Evolutionary conservation across 805 yeast species (phyloP).

Genomic region (Ogataea trehalophila): DNA sequence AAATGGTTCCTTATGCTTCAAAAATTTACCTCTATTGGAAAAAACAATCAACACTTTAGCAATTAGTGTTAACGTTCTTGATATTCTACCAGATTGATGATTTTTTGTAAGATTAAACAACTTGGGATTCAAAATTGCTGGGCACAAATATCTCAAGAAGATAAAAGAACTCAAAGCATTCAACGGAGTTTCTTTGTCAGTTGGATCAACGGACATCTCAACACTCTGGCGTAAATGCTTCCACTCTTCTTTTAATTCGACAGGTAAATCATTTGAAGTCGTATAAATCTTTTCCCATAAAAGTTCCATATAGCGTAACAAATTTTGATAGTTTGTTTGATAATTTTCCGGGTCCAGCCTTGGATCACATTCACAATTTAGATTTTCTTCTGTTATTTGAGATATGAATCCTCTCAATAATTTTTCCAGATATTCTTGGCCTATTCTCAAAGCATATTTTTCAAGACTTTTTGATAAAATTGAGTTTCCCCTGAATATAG

Average conservation of each 20-base stretch:
- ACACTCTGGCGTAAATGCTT: slow-evolving; percentile 58
- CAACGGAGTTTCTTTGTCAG: slow-evolving; percentile 44
- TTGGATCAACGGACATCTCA: slow-evolving; percentile 56
- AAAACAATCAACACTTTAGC: slow-evolving; percentile 77
- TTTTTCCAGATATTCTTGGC: slow-evolving; percentile 71
- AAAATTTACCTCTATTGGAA: slow-evolving; percentile 68
- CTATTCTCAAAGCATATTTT: slow-evolving; percentile 66
- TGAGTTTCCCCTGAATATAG: slow-evolving; percentile 81
- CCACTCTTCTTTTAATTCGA: slow-evolving; percentile 58
- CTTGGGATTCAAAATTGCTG: slow-evolving; percentile 88
- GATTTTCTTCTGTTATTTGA: slow-evolving; percentile 41
- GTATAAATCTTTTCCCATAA: slow-evolving; percentile 63
- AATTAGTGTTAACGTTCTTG: slow-evolving; percentile 73
- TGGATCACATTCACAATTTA: slow-evolving; percentile 82
- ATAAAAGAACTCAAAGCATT: slow-evolving; percentile 81
- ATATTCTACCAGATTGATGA: slow-evolving; percentile 67
- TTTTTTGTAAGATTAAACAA: slow-evolving; percentile 65
- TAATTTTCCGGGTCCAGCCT: slow-evolving; percentile 33
- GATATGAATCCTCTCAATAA: slow-evolving; percentile 68
- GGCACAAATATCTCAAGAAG: slow-evolving; percentile 82
- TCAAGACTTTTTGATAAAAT: slow-evolving; percentile 80
- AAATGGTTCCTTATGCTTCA: slow-evolving; percentile 82
- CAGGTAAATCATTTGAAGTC: slow-evolving; percentile 74
- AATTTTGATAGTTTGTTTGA: slow-evolving; percentile 33
- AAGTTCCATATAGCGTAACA: slow-evolving; percentile 39